A percentile compares a stretch with the other conserved stretches of the same genome.
Conservation (phyloP, 2,329 filamentous ascomycete genomes). For the Colletotrichum camelliae region DNA sequence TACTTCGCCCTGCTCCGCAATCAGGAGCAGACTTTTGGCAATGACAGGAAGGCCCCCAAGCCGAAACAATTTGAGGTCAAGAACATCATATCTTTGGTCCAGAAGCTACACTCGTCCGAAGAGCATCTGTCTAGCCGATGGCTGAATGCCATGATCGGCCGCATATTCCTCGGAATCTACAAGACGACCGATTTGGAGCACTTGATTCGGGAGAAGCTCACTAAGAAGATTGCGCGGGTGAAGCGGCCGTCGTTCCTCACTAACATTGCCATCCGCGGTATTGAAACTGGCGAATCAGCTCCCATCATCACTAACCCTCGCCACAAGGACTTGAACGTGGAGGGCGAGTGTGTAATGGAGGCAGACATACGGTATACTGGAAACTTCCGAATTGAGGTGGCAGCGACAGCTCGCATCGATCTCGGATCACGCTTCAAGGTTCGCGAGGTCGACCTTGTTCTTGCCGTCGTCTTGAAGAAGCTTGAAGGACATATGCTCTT, state of each 20-base stretch:
- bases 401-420: constrained; percentile 91
- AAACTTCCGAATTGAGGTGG: constrained; percentile 87
- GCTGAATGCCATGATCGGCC: constrained; percentile 90
- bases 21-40: constrained; percentile 71
- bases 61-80: constrained; percentile 81
- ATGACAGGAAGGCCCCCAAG: constrained; percentile 64
- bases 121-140: constrained; percentile 90
- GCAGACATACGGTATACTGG: constrained; percentile 89
- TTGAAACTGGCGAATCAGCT: constrained; percentile 85
- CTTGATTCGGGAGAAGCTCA: constrained; percentile 83
- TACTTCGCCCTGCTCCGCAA: constrained; percentile 91
- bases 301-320: constrained; percentile 89
- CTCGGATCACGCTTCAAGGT: constrained; percentile 88
- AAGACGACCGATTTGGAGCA: constrained; percentile 82
- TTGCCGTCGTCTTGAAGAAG: constrained; percentile 84
- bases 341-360: constrained; percentile 88
- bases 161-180: constrained; percentile 87
- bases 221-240: constrained; percentile 94
- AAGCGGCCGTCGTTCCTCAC: constrained; percentile 92
- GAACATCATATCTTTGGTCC: constrained; percentile 88
- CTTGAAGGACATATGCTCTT: constrained; percentile 85
- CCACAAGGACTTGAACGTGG: constrained; percentile 86
- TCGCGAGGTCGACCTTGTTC: constrained; percentile 85
- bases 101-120: constrained; percentile 88
- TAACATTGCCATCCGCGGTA: constrained; percentile 79